Evolutionary conservation across 768 basidiomycete species (phyloP), one percentile per base, ranked within the genome.

Genomic region (Paxillus involutus): DNA sequence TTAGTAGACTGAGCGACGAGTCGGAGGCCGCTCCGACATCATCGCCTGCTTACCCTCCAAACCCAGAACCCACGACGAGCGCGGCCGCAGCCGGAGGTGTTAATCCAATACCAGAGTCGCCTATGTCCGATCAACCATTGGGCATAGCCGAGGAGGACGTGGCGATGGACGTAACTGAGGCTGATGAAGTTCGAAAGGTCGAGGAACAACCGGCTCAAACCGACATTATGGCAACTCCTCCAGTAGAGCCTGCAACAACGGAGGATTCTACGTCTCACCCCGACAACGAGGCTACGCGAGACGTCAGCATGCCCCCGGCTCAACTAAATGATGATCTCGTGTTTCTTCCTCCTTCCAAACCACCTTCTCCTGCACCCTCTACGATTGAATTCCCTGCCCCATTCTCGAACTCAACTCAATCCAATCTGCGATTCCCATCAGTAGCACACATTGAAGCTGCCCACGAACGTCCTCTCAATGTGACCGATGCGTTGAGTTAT

Each of bases 401-500:
- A 2, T 49, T 52, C 6, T 57, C 47, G 17, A 59, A 57, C 33
- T 21, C 46, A 1, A 11, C 42, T 11, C 32, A 40, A 14, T 45
- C 53, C 19, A 58, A 8, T 26, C 3, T 60, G 24, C 63, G 59
- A 13, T 54, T 71, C 19, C 59, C 60, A 36, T 47, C 59, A 1
- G 50, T 69, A 37, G 49, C 68, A 33, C 68, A 47, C 24, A 16
- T 61, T 43, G 70, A 71, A 32, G 59, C 55, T 3, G 37, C 57
- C 10, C 58, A 57, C 32, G 76, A 75, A 21, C 69, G 83, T 41
- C 82, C 76, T 47, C 72, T 85, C 60, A 83, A 85, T 51, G 84
- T 85, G 33, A 77, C 80, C 26, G 84, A 86, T 63, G 84, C 84
- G 26, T 66, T 85, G 51, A 78, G 76, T 59, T 86, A 85, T 65